These are phyloP conservation scores for Citrus unshiu DNA, from an alignment of 345 rosid genomes.

Conservation along the genomic window DNA sequence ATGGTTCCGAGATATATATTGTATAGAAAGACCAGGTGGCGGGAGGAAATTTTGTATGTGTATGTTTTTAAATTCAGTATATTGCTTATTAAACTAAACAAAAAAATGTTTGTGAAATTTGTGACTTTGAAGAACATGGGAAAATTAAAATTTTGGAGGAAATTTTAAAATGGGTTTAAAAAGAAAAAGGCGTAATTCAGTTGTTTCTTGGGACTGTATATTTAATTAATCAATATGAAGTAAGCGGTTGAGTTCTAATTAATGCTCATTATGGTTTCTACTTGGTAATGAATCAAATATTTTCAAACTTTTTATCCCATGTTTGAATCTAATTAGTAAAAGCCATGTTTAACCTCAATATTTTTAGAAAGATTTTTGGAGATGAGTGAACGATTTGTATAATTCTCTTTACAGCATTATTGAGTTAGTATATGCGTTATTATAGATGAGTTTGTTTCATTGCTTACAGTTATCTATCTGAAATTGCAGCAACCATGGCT, in stretches of 20 bases:
- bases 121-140: background rate
- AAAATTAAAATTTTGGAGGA: background rate
- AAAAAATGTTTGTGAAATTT: background rate
- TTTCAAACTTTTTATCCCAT: background rate
- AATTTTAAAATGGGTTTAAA: background rate
- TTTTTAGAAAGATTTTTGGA: background rate
- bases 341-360: background rate
- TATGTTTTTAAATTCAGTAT: background rate
- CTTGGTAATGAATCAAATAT: background rate
- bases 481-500: slow-evolving; percentile 16
- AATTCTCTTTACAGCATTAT: background rate
- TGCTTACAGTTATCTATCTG: background rate
- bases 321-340: background rate
- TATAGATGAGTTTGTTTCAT: background rate
- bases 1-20: background rate
- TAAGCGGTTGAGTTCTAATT: background rate
- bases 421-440: background rate
- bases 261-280: background rate
- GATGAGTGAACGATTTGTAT: background rate
- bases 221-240: background rate
- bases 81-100: background rate
- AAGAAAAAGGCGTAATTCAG: background rate
- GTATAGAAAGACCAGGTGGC: background rate
- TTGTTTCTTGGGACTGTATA: background rate
- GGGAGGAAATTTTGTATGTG: background rate